A percentile compares a stretch with the other conserved stretches of the same genome.
Conservation (phyloP, 2,329 filamentous ascomycete species). For the Tolypocladium capitatum region DNA sequence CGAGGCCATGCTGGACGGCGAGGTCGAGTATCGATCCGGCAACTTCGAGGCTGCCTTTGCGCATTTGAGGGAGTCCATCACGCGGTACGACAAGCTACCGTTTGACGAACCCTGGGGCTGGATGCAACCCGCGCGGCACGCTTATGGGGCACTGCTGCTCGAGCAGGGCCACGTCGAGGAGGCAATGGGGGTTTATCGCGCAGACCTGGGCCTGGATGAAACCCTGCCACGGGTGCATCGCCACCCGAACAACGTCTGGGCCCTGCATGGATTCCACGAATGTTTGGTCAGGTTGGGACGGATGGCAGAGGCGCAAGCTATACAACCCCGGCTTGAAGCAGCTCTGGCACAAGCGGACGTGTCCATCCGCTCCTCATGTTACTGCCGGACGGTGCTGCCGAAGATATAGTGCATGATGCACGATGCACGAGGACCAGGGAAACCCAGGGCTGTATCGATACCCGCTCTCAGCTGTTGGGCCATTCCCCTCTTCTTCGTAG, state of each 20-base stretch:
- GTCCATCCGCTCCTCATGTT: constrained; percentile 26
- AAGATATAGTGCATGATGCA: constrained; percentile 7
- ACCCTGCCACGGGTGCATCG: constrained; percentile 48
- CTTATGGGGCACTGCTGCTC: constrained; percentile 54
- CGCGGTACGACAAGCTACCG: constrained; percentile 47
- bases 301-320: constrained; percentile 20
- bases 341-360: constrained; percentile 48
- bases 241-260: constrained; percentile 65
- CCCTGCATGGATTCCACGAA: constrained; percentile 60
- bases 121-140: constrained; percentile 65
- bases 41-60: constrained; percentile 46
- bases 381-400: constrained; percentile 10
- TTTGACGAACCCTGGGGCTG: constrained; percentile 70
- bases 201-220: constrained; percentile 47
- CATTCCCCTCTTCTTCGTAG: not conserved
- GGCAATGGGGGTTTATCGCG: constrained; percentile 42
- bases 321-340: constrained; percentile 30
- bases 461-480: not conserved
- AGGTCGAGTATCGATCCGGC: constrained; percentile 54
- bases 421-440: not conserved
- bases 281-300: constrained; percentile 42
- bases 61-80: constrained; percentile 42
- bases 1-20: constrained; percentile 57
- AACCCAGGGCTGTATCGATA: too few species aligned
- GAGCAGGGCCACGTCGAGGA: constrained; percentile 49